These are phyloP conservation scores for Aspergillus aculeatus DNA, from an alignment of 2,329 filamentous ascomycete species.

Conservation along the genomic window DNA sequence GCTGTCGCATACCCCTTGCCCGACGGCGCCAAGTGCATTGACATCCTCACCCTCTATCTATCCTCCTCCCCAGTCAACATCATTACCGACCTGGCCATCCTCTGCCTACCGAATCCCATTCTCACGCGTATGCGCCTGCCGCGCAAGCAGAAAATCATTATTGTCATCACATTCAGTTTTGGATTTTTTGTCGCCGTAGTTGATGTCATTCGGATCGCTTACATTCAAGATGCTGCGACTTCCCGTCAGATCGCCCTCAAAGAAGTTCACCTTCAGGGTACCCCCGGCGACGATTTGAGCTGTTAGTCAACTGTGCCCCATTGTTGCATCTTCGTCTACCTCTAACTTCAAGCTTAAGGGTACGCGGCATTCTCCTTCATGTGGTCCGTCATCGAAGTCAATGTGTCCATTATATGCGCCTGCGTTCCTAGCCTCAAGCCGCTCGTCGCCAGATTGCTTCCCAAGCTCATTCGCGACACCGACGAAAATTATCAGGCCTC, in stretches of 20 bases:
- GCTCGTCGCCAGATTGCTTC: conserved; percentile 65
- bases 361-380: conserved; percentile 83
- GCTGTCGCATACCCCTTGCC: conserved; percentile 59
- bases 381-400: conserved; percentile 93
- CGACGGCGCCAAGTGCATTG: conserved; percentile 53
- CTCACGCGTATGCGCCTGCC: conserved; percentile 83
- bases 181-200: conserved; percentile 86
- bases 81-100: conserved; percentile 81
- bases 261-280: conserved; percentile 36
- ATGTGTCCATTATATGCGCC: conserved; percentile 83
- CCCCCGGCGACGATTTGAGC: conserved; percentile 51
- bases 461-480: conserved; percentile 55
- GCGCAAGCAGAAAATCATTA: conserved; percentile 78
- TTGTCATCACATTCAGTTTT: conserved; percentile 81
- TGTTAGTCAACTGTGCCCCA: conserved; percentile 36
- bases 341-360: conserved; percentile 52
- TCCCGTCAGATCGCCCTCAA: conserved; percentile 32
- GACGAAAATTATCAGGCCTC: conserved; percentile 25
- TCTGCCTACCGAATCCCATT: conserved; percentile 85
- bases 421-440: conserved; percentile 93
- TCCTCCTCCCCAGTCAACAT: conserved; percentile 87
- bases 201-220: conserved; percentile 86
- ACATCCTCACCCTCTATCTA: conserved; percentile 64
- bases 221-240: conserved; percentile 70
- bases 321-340: background rate